Conservation (phyloP, 2,329 filamentous ascomycete species). For the Fusarium sp. region DNA sequence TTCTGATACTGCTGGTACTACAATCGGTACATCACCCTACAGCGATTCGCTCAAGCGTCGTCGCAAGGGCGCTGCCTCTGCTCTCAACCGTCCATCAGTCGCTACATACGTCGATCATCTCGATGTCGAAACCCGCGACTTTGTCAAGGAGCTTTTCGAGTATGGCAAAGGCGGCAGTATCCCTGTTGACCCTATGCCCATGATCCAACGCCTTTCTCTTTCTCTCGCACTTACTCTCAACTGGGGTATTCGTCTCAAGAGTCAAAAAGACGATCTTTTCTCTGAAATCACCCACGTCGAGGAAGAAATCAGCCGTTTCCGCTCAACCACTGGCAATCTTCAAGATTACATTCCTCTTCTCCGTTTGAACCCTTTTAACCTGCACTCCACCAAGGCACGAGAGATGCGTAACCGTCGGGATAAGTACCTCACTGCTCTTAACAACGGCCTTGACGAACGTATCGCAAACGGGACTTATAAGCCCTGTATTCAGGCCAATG, state of each 20-base stretch:
- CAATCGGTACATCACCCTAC: constrained; percentile 74
- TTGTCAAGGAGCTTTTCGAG: constrained; percentile 67
- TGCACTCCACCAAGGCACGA: constrained; percentile 65
- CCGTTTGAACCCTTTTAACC: constrained; percentile 68
- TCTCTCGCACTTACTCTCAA: constrained; percentile 72
- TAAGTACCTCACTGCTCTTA: constrained; percentile 66
- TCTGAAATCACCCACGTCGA: constrained; percentile 71
- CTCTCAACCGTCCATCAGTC: constrained; percentile 72
- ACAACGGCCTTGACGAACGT: constrained; percentile 66
- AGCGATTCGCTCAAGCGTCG: constrained; percentile 71
- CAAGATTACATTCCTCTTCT: constrained; percentile 70
- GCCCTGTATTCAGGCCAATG: constrained; percentile 74
- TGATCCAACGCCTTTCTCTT: constrained; percentile 72
- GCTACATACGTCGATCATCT: constrained; percentile 70
- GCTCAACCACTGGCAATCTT: constrained; percentile 68
- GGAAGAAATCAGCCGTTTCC: constrained; percentile 67
- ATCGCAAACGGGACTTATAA: constrained; percentile 69
- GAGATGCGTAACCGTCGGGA: constrained; percentile 70
- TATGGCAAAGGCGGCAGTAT: constrained; percentile 64
- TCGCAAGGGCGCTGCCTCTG: constrained; percentile 72
- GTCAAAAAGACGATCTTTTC: constrained; percentile 68
- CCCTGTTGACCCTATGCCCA: constrained; percentile 72
- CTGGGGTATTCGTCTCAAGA: constrained; percentile 70
- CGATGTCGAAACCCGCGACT: constrained; percentile 70
- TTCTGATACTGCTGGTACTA: constrained; percentile 72